Percentiles rank a stretch among this genome's conserved stretches.
These are phyloP conservation scores for Nidularia sp. DNA, from an alignment of 768 basidiomycete species.

Conservation along the genomic window DNA sequence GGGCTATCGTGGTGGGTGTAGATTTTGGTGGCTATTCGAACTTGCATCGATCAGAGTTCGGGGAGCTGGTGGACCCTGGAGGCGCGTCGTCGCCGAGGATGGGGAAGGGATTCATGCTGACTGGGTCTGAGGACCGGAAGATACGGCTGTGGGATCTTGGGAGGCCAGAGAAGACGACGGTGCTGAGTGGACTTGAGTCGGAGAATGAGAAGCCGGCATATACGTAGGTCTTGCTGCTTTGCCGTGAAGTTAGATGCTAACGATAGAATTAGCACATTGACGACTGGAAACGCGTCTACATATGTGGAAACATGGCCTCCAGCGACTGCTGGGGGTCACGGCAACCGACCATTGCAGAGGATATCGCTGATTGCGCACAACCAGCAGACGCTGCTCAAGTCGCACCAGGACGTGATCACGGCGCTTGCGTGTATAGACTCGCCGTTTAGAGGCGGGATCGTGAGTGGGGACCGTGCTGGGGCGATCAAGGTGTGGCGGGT, in stretches of 20 bases:
- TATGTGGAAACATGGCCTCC: constrained; percentile 65
- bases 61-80: constrained; percentile 30
- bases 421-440: constrained; percentile 85
- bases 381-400: constrained; percentile 79
- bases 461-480: constrained; percentile 90
- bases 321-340: constrained; percentile 38
- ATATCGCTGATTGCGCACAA: constrained; percentile 76
- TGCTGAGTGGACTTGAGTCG: constrained; percentile 75
- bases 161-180: constrained; percentile 64
- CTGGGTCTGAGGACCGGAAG: constrained; percentile 86
- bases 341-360: constrained; percentile 68
- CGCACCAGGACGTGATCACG: constrained; percentile 90
- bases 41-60: constrained; percentile 47
- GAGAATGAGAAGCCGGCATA: constrained; percentile 77
- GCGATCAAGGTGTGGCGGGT: constrained; percentile 89
- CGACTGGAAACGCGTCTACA: constrained; percentile 41
- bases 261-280: constrained; percentile 20
- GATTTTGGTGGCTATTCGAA: constrained; percentile 74
- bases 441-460: constrained; percentile 86
- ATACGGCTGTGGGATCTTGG: constrained; percentile 87
- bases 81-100: constrained; percentile 31
- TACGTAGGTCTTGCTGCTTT: constrained; percentile 43
- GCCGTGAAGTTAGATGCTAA: not conserved
- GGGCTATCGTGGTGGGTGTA: constrained; percentile 63
- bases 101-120: constrained; percentile 72